Percentiles rank a stretch among this genome's conserved stretches.
Evolutionary conservation across 1,284 basidiomycete species (phyloP).

Genomic region (Moesziomyces sp.): DNA sequence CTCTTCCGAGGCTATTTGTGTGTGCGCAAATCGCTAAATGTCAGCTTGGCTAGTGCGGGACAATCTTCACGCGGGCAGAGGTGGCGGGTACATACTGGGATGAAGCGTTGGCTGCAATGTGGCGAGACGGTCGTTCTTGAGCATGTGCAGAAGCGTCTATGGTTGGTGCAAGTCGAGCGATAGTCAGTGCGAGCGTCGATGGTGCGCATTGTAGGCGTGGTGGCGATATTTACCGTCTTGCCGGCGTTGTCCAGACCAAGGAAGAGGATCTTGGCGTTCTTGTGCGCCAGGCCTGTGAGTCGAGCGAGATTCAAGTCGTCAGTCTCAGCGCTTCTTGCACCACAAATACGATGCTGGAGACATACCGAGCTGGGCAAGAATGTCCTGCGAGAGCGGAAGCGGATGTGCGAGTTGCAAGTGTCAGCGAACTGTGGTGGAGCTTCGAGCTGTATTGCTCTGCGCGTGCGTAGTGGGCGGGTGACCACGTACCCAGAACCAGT

Average conservation of each 20-base stretch:
- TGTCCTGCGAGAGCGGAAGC: constrained; percentile 47
- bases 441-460: too few species aligned
- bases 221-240: constrained; percentile 82
- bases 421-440: too few species aligned
- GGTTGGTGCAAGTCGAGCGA: background rate
- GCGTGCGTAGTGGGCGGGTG: background rate
- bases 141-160: constrained; percentile 97
- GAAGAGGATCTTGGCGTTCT: constrained; percentile 99
- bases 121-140: constrained; percentile 98
- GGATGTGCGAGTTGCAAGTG: background rate
- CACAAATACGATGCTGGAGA: constrained; percentile 11
- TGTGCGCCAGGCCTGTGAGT: constrained; percentile 83
- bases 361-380: constrained; percentile 66
- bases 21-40: background rate
- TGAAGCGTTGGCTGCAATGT: constrained; percentile 98
- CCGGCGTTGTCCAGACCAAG: constrained; percentile 97
- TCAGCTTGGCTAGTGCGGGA: background rate
- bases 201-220: constrained; percentile 74
- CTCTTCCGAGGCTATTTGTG: constrained; percentile 87
- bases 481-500: constrained; percentile 67
- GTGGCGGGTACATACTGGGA: constrained; percentile 77
- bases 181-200: too few species aligned
- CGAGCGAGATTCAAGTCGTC: background rate
- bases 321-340: background rate
- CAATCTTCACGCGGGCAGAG: background rate